Evolutionary conservation across 148 eudicot genomes (phyloP), one percentile per base, ranked within the genome.

Genomic region (Euryodendron excelsum): DNA sequence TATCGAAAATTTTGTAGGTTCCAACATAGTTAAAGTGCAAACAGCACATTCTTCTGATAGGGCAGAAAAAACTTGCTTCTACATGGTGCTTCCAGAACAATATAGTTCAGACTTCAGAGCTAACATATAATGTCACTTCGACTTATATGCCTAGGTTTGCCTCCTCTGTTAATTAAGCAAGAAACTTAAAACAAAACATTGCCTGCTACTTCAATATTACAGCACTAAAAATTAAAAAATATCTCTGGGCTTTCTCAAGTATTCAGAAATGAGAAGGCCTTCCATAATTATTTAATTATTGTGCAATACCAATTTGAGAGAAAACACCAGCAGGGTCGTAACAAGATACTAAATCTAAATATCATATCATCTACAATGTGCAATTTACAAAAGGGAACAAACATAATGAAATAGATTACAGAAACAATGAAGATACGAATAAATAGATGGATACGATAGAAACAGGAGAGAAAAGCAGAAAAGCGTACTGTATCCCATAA

Each of bases 401-500:
- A 34, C 45, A 65, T 8, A 34, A 65, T 0, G 69, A 34, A 33
- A 8, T 15, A 20, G 1, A 10, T 58, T 8, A 64, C 15, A 45
- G 28, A 72, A 34, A 55, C 28, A 33, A 50, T 13, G 23, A 28
- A 39, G 44, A 45, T 37, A n/a, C 50, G 2, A 56, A 52, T 18
- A 6, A 23, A 4, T 21, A 53, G 4, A 53, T 60, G 30, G n/a
- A 2, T 61, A 33, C 25, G 36, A 55, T n/a, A 55, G 73, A 9
- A 53, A 75, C 33, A 28, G 62, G 1, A 44, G 14, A 62, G 20
- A 33, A 17, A 71, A 77, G 23, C 31, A 18, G 64, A 69, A 68
- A 8, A 64, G 70, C 91, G 69, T 85, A 96, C 99, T 96, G 85
- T 93, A 93, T 48, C 99, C 99, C 99, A 96, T 93, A n/a, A 89